Base-by-base conservation (phyloP, 352 stramenopile genomes). In the Achlya hypogyna region DNA sequence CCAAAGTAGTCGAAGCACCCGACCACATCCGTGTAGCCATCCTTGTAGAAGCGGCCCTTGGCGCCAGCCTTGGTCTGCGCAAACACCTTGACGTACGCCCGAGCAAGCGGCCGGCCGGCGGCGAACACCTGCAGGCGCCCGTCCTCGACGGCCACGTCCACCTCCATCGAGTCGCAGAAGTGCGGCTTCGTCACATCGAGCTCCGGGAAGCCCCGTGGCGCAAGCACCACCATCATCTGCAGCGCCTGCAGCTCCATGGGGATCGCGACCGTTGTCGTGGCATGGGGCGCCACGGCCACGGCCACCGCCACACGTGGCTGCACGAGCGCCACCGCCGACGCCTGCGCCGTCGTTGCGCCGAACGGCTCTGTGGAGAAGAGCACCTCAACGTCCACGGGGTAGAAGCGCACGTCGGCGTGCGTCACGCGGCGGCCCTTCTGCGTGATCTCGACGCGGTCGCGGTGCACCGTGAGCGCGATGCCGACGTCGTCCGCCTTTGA, bases 71-170 rank as follows among this genome's bases (percentile, higher is more conserved):
- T 71, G 31, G 62, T 52, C 47, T 82, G 79, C 0, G 73, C 77
- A 70, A 83, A 91, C 62, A 86, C 82, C 64, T 90, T 90, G 53
- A 90, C 74, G 66, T 88, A 90, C 56, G 73, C 81, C n/a, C 73
- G 76, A 0, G 72, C 31, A 22, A 88, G 71, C 8, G 78, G 79
- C 1, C 76, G 45, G 5, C 71, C 70, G 20, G 59, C 51, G 42
- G 78, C 72, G 20, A 84, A 62, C 51, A 87, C 79, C 71, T 87
- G 79, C 12, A 90, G 25, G 34, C 82, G 56, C 4, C 82, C 82
- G 6, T 73, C 74, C 16, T 64, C 54, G 35, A 64, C n/a, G n/a
- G 10, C n/a, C 51, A 64, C 51, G 27, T 51, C n/a, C 22, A 64
- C 22, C 5, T 51, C 40, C 54, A 64, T 64, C 16, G 54, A 52